A percentile compares a stretch with the other conserved stretches of the same genome.
Evolutionary conservation across 2,329 filamentous ascomycete genomes (phyloP).

Genomic region (Cordyceps tenuipes): DNA sequence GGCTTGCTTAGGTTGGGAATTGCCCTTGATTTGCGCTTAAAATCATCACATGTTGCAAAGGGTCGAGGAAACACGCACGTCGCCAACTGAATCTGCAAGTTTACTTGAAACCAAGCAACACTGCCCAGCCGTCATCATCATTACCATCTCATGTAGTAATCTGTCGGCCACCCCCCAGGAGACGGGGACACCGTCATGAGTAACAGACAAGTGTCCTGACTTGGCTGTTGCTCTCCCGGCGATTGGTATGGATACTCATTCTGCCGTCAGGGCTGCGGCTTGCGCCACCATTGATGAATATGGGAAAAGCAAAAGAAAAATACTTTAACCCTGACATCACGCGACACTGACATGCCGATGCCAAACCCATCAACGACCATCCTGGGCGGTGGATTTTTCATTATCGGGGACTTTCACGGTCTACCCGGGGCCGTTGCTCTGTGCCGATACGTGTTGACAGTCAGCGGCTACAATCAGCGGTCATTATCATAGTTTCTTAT

Average conservation of each 20-base stretch:
- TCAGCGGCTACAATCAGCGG: background rate
- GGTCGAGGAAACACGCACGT: background rate
- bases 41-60: background rate
- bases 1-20: background rate
- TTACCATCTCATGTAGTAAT: background rate
- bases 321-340: background rate
- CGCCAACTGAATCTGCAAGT: background rate
- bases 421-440: conserved; percentile 4
- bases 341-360: background rate
- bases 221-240: background rate
- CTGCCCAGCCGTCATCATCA: no score
- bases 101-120: background rate
- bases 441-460: background rate
- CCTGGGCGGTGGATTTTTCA: background rate
- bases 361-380: background rate
- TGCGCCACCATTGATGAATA: background rate
- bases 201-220: background rate
- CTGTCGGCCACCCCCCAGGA: background rate
- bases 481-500: no score
- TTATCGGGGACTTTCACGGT: background rate
- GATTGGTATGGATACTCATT: background rate
- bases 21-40: background rate
- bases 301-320: background rate
- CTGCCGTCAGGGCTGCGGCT: background rate
- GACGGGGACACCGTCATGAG: no score